Evolutionary conservation across 495 filamentous ascomycete genomes (phyloP), one percentile per base, ranked within the genome.

Genomic region (Astrothelium macrocarpum): DNA sequence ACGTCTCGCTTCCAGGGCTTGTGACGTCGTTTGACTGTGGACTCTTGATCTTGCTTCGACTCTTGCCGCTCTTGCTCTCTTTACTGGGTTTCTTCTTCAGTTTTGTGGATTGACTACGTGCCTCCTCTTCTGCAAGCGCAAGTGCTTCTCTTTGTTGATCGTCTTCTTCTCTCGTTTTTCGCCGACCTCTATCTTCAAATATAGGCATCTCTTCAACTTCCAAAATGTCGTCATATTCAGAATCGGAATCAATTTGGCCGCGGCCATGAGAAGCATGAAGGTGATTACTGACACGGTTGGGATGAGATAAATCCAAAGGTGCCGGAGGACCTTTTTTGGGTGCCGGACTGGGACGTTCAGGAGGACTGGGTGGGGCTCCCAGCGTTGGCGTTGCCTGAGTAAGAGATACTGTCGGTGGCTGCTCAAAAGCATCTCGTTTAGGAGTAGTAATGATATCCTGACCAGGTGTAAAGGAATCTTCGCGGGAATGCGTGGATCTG

Each of bases 91-190:
- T 71, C 67, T 71, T 66, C 64, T 79, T 80, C 67, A 84, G 83
- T 73, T 85, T 87, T 72, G 84, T 85, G 7, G 85, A 91, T 45
- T 80, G 71, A 74, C 84, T 90, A 60, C 82, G 80, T 49, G 78
- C 72, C 65, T 87, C 85, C 23, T 83, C 77, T 63, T 93, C 88
- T 68, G 82, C 82, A 61, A 77, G 70, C 18, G 85, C 78, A 10
- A 85, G 71, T 7, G 82, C 80, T 73, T 91, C 90, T 42, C 91
- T 84, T 59, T 91, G 84, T 61, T 80, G 78, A 65, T 97, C 91
- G 70, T 97, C 91, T 60, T 94, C 91, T 71, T 91, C 90, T 64
- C 91, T 83, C 0, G 91, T 97, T 68, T 87, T 90, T 67, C 90
- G 80, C 36, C 91, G 81, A n/a, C 91, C 91, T 53, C 91, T 81